Evolutionary conservation across 208 protist genomes (phyloP), one percentile per base, ranked within the genome.

Genomic region (Trypanosoma caninum): DNA sequence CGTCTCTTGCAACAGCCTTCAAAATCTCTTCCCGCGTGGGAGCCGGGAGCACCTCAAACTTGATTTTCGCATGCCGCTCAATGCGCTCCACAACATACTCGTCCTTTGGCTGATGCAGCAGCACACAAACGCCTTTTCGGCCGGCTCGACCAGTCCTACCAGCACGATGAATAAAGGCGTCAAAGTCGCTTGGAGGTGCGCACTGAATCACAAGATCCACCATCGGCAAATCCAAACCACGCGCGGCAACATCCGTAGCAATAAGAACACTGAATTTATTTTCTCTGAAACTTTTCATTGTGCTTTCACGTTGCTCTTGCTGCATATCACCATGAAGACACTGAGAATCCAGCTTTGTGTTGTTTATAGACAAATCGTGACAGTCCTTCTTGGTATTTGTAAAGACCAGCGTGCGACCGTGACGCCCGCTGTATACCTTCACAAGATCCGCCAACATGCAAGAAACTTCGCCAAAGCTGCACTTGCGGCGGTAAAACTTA

Each of bases 271-370:
- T 87, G 67, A 97, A 97, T 47, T 88, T 93, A 60, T 96, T 94
- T 14, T 95, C 82, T 16, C 91, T 87, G 74, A 98, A 98, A 37
- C 81, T 88, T 56, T 93, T 89, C 76, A 98, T 89, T n/a, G 92
- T 97, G 59, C 80, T 86, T 71, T 98, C 91, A 47, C 93, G 84
- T 59, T 92, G 73, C 62, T 84, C 74, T 78, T 98, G 97, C 63
- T 95, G 76, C 79, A 97, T 95, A 69, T 98, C 97, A 45, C 97
- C 97, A 78, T 98, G 97, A 16, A 98, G 98, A 37, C 90, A 98
- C 53, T 97, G 95, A 0, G 83, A 91, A 57, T 89, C 78, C 28
- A 98, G 91, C 31, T 96, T 94, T 18, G 81, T 78, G 74, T 91
- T 91, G 69, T 94, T 89, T 65, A 87, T 87, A 60, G 89, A 89